These are phyloP conservation scores for Aspergillus viridinutans DNA, from an alignment of 2,329 filamentous ascomycete genomes.

Conservation along the genomic window DNA sequence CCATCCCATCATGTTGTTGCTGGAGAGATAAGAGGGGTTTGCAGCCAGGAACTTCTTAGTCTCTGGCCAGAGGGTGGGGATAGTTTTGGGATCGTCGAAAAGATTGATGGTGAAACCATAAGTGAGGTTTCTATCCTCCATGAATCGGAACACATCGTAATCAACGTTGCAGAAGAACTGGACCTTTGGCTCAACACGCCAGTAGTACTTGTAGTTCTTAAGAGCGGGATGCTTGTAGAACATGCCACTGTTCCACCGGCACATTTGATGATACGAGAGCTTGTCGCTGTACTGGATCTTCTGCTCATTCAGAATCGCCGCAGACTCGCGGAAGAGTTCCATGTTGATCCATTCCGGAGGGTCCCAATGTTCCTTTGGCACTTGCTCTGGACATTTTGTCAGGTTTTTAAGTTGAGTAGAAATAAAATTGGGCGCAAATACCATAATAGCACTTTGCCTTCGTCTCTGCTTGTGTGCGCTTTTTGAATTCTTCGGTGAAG, in stretches of 20 bases:
- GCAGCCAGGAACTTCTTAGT: constrained; percentile 84
- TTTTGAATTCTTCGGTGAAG: constrained; percentile 91
- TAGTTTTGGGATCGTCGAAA: constrained; percentile 83
- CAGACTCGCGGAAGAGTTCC: constrained; percentile 79
- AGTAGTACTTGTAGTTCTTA: constrained; percentile 81
- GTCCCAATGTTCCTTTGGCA: constrained; percentile 94
- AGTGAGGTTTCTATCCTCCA: constrained; percentile 97
- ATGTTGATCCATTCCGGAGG: constrained; percentile 87
- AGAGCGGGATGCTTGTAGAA: constrained; percentile 96
- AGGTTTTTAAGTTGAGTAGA: constrained; percentile 11
- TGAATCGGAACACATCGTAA: constrained; percentile 97
- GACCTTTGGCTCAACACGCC: constrained; percentile 97
- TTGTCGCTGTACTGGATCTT: constrained; percentile 86
- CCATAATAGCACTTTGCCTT: constrained; percentile 85
- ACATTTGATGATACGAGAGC: constrained; percentile 97
- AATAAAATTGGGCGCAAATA: constrained; percentile 35
- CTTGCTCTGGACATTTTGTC: constrained; percentile 57
- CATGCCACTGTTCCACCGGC: constrained; percentile 95
- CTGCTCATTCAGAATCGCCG: constrained; percentile 74
- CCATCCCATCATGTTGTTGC: constrained; percentile 85
- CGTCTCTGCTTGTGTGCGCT: constrained; percentile 70
- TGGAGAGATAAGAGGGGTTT: constrained; percentile 73
- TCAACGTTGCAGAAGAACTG: constrained; percentile 99
- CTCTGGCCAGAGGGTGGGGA: constrained; percentile 91
- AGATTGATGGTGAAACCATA: constrained; percentile 98